Base-by-base conservation (phyloP, 768 basidiomycete genomes). In the Suillus brevipes region DNA sequence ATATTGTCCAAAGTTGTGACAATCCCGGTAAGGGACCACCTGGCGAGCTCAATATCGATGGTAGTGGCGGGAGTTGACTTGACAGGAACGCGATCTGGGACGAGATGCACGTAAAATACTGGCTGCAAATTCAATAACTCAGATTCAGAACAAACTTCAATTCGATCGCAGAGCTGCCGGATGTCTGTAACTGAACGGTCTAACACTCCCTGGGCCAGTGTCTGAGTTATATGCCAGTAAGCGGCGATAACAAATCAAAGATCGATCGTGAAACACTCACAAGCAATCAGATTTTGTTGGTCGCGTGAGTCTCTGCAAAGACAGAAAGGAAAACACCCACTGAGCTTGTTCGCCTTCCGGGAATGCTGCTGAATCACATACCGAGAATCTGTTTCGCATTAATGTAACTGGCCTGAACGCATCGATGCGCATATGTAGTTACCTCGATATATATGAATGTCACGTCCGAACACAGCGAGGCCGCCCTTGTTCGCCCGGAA, bases 271-370 rank as follows among this genome's bases (percentile, higher is more conserved):
- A 57, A 57, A 18, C 23, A 57, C 56, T 57, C 37, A 23, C 56
- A 37, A 38, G 14, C 18, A 57, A n/a, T n/a, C n/a, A n/a, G n/a
- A n/a, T n/a, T n/a, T n/a, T 92, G 68, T 42, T 12, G 13, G 13
- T 6, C 13, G 14, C 1, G 6, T 50, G 3, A 23, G 45, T 45
- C 8, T 43, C 12, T 5, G 12, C 20, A 47, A n/a, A n/a, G 25
- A 14, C 6, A 28, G 12, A 49, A 60, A 12, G n/a, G 23, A 18
- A 37, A n/a, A 28, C 28, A 86, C 89, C 67, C 70, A 91, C 91
- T 97, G 67, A 97, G 89, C 80, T 95, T 95, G 85, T 97, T 97
- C 36, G 88, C 88, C 81, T 95, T 95, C 73, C 95, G 86, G 72
- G 90, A 90, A 70, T 89, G n/a, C n/a, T n/a, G n/a, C n/a, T n/a